These are phyloP conservation scores for Saccharomyces pastorianus DNA, from an alignment of 1,139 yeast species.

Conservation along the genomic window DNA sequence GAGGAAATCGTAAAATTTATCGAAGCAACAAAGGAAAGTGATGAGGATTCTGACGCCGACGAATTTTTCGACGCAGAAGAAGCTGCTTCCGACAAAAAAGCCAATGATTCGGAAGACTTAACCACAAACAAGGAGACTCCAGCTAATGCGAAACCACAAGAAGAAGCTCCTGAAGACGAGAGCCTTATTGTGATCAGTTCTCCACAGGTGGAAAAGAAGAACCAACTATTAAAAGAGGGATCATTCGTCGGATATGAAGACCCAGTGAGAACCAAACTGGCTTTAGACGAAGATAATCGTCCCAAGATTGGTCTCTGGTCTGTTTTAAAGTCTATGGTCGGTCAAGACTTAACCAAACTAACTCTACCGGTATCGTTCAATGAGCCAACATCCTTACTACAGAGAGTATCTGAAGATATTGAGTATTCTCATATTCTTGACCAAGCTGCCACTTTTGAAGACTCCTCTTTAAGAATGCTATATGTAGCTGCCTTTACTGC, in stretches of 20 bases:
- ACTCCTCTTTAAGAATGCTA: constrained; percentile 73
- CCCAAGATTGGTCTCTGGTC: constrained; percentile 94
- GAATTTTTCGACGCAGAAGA: constrained; percentile 90
- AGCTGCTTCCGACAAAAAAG: constrained; percentile 32
- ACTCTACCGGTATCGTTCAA: constrained; percentile 93
- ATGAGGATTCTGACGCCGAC: constrained; percentile 53
- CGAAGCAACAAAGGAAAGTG: constrained; percentile 44
- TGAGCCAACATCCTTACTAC: constrained; percentile 88
- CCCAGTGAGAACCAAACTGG: constrained; percentile 62
- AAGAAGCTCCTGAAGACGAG: constrained; percentile 1
- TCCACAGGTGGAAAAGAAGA: constrained; percentile 35
- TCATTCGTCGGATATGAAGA: constrained; percentile 85
- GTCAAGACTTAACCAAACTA: constrained; percentile 96
- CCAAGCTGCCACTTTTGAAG: constrained; percentile 65
- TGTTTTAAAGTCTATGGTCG: constrained; percentile 86
- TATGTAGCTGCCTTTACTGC: constrained; percentile 93
- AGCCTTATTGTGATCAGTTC: constrained; percentile 5
- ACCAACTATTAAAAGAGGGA: constrained; percentile 45
- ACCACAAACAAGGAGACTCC: constrained; percentile 4
- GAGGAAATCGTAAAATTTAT: constrained; percentile 44
- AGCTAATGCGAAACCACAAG: constrained; percentile 2
- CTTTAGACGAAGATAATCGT: constrained; percentile 75
- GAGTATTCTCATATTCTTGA: constrained; percentile 79
- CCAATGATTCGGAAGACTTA: constrained; percentile 5
- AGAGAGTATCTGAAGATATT: constrained; percentile 91